A percentile compares a stretch with the other conserved stretches of the same genome.
Conservation (phyloP, 2,329 filamentous ascomycete genomes). For the Eurotiales sp. region DNA sequence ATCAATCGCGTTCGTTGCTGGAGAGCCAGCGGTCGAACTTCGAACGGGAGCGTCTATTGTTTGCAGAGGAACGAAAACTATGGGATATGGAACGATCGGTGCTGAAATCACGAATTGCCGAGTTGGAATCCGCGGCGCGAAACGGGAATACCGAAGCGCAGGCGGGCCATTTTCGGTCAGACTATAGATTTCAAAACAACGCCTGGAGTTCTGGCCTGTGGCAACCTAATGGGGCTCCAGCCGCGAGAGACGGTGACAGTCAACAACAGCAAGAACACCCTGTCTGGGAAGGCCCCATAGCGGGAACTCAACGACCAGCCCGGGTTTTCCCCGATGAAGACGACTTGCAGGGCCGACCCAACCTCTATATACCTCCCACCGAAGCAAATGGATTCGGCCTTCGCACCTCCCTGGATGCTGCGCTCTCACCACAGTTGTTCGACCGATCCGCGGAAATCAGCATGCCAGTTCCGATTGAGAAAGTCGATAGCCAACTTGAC, state of each 20-base stretch:
- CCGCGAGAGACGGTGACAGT: not conserved
- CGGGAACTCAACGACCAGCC: constrained; percentile 33
- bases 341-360: constrained; percentile 18
- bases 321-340: constrained; percentile 40
- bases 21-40: constrained; percentile 37
- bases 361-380: constrained; percentile 25
- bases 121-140: constrained; percentile 36
- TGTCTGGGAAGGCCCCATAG: constrained; percentile 44
- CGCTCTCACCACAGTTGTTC: constrained; percentile 34
- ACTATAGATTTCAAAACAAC: constrained; percentile 1
- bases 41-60: constrained; percentile 38
- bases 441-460: constrained; percentile 30
- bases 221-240: not conserved
- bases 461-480: constrained; percentile 44
- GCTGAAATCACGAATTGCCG: constrained; percentile 38
- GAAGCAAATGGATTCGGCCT: constrained; percentile 27
- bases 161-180: not conserved
- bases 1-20: constrained; percentile 38
- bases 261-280: constrained; percentile 23
- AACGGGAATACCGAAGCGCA: constrained; percentile 5
- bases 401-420: constrained; percentile 36
- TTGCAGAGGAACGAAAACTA: constrained; percentile 40
- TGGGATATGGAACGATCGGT: constrained; percentile 44
- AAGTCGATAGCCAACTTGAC: constrained; percentile 44
- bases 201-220: constrained; percentile 4